These are phyloP conservation scores for Porodaedalea pini DNA, from an alignment of 1,284 basidiomycete genomes.

Conservation along the genomic window DNA sequence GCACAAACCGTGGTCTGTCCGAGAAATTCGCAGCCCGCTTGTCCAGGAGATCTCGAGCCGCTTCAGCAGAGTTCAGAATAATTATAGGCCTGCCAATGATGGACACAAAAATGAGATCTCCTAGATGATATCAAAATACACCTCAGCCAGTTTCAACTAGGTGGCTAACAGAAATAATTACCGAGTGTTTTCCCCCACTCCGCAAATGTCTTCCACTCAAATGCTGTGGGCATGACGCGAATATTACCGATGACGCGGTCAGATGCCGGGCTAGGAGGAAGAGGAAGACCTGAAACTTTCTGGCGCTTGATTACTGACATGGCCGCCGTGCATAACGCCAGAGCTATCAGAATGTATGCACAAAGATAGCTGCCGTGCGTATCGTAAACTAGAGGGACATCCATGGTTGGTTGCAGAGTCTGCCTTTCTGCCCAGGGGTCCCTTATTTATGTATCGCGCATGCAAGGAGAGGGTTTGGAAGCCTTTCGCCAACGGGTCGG, in stretches of 20 bases:
- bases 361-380: background rate
- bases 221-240: slow-evolving; percentile 28
- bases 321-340: background rate
- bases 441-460: background rate
- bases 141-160: background rate
- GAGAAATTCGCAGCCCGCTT: slow-evolving; percentile 35
- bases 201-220: slow-evolving; percentile 32
- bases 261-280: slow-evolving; percentile 33
- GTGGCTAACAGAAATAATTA: slow-evolving; percentile 9
- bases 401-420: background rate
- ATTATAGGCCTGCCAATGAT: slow-evolving; percentile 33
- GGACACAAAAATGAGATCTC: slow-evolving; percentile 14
- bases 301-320: background rate
- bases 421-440: background rate
- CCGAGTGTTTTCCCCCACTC: slow-evolving; percentile 33
- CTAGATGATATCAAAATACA: background rate
- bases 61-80: slow-evolving; percentile 32
- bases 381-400: background rate
- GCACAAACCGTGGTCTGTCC: slow-evolving; percentile 32
- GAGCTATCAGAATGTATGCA: background rate
- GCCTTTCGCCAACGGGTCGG: too few species aligned
- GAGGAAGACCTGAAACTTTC: background rate
- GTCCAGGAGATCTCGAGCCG: slow-evolving; percentile 35
- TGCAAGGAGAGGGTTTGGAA: too few species aligned
- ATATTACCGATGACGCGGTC: slow-evolving; percentile 35